Evolutionary conservation across 768 basidiomycete species (phyloP), one percentile per base, ranked within the genome.

Genomic region (Russula emetica): DNA sequence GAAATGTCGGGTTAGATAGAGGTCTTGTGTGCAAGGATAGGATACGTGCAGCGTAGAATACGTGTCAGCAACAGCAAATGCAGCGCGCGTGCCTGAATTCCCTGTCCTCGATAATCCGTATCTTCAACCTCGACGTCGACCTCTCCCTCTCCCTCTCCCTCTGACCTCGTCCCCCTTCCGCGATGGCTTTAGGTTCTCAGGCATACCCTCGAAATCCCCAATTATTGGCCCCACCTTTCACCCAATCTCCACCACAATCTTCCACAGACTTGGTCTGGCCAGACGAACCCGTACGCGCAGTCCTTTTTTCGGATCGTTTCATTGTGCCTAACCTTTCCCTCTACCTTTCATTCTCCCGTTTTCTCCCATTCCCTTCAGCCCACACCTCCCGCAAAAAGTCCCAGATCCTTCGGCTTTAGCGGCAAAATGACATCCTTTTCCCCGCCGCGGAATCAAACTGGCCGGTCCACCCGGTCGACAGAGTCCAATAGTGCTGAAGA

Each of bases 381-480:
- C 2, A 76, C 76, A 3, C 79, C 78, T 11, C 78, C 80, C 20
- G 76, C 80, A 36, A 82, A 80, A 67, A 51, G 57, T 10, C 68
- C 71, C 50, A 67, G 68, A 7, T 18, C 70, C 9, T 80, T 80
- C 62, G 74, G 74, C 10, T 78, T 81, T 60, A 62, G 71, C 5
- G 69, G 73, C 11, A 80, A 81, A 64, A 75, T 82, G 61, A 68
- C 78, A 7, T 78, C 79, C 13, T 74, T 82, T 60, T 71, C 61
- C 49, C 65, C n/a, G 44, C 69, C 44, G 61, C 67, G 32, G 56
- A 60, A 66, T 64, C 66, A 60, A 69, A 66, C 30, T 67, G 67
- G 47, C 55, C 63, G 28, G 38, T 58, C 69, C 64, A 42, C 71
- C 59, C 62, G 74, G 59, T 60, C 65, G 36, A 74, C 66, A 58